Evolutionary conservation across 192 early-diverging fungal genomes (phyloP).

Genomic region (Coemansia javaensis): DNA sequence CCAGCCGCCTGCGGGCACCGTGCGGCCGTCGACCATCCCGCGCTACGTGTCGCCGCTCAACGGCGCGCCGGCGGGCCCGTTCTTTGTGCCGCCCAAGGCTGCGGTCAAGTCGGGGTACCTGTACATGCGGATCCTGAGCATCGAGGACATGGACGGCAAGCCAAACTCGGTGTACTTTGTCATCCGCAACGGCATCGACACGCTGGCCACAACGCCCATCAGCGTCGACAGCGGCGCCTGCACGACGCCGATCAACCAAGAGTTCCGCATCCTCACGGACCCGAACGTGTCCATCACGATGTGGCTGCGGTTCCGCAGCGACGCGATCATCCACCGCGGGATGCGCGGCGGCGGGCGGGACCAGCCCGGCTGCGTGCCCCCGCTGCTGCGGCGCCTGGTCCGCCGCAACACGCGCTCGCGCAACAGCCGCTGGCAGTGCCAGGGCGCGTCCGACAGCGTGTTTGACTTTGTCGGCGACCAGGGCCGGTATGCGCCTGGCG

Average conservation of each 20-base stretch:
- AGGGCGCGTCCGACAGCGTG: conserved; percentile 26
- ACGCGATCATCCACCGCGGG: conserved; percentile 34
- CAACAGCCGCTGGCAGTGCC: conserved; percentile 19
- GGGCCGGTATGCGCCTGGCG: conserved; percentile 11
- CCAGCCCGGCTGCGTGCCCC: conserved; percentile 31
- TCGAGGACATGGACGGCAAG: conserved; percentile 40
- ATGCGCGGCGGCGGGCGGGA: background rate
- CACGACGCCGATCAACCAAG: conserved; percentile 47
- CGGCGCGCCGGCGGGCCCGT: conserved; percentile 39
- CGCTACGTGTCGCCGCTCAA: conserved; percentile 45
- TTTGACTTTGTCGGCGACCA: conserved; percentile 34
- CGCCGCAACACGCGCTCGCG: conserved; percentile 49
- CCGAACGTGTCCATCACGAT: conserved; percentile 47
- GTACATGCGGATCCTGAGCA: conserved; percentile 50
- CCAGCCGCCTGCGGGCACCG: conserved; percentile 19
- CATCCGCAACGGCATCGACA: conserved; percentile 52
- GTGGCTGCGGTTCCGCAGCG: conserved; percentile 52
- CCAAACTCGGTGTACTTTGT: conserved; percentile 50
- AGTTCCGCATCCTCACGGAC: conserved; percentile 49
- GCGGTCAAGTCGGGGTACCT: conserved; percentile 34
- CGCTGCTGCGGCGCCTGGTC: conserved; percentile 36
- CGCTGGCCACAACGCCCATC: conserved; percentile 43
- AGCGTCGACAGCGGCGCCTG: conserved; percentile 7
- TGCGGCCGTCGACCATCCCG: conserved; percentile 39
- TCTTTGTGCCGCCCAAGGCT: conserved; percentile 43